phyloP scores from a whole-genome alignment of 352 stramenopile species.

The Globisporangium takayamanum region DNA sequence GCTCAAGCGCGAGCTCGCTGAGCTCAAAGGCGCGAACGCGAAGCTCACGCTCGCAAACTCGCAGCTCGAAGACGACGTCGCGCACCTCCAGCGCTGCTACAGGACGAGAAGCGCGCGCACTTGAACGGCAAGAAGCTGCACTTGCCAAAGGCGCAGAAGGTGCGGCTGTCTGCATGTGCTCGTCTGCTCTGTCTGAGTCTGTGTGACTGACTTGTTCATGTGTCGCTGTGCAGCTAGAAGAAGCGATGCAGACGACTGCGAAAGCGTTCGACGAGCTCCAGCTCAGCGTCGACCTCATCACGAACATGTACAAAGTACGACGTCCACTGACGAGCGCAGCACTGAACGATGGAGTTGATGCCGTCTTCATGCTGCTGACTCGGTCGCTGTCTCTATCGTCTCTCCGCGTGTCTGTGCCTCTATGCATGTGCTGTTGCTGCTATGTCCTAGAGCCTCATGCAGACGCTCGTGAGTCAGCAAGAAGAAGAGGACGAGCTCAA shows the following conservation, averaged over 20 bases:
- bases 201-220: background rate
- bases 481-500: constrained; percentile 57
- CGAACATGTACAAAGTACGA: constrained; percentile 81
- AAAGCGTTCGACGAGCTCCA: constrained; percentile 73
- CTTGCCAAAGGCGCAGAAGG: constrained; percentile 67
- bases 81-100: constrained; percentile 57
- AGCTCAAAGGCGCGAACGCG: constrained; percentile 51
- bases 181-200: background rate
- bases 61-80: constrained; percentile 68
- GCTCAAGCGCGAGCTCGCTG: constrained; percentile 54
- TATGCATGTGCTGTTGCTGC: background rate
- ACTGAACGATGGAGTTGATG: too few relatives aligned
- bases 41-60: constrained; percentile 60
- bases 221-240: constrained; percentile 39
- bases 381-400: background rate
- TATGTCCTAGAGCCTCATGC: constrained; percentile 30
- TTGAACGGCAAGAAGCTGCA: constrained; percentile 64
- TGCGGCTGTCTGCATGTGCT: background rate
- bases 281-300: constrained; percentile 79
- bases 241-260: constrained; percentile 40
- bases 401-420: background rate
- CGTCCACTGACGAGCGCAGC: background rate
- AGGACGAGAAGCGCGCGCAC: constrained; percentile 58
- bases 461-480: constrained; percentile 41
- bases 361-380: background rate